phyloP scores from a whole-genome alignment of 352 stramenopile genomes.

The Phytopythium boreale region DNA sequence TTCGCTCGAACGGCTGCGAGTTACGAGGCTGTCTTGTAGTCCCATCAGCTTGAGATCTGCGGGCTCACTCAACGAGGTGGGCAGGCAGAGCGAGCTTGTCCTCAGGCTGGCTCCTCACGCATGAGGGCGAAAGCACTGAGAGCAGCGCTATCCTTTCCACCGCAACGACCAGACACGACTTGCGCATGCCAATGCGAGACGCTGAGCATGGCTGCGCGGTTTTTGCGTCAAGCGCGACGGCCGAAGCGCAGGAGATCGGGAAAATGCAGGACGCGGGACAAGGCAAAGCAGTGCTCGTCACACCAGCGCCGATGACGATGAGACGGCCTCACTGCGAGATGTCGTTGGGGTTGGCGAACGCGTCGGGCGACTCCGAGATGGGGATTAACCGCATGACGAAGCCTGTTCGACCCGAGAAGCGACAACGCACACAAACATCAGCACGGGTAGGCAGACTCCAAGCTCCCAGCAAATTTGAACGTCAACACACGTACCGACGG shows the following conservation, averaged over 20 bases:
- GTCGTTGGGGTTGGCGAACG: constrained; percentile 76
- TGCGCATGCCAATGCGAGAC: no score
- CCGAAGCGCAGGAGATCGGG: neutral
- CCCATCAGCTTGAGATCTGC: neutral
- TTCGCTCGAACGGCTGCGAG: neutral
- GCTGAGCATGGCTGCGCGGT: no score
- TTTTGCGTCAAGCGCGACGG: no score
- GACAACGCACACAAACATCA: neutral
- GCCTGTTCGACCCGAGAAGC: constrained; percentile 22
- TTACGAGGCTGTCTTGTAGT: neutral
- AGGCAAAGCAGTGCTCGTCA: neutral
- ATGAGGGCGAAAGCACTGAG: neutral
- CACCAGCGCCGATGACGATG: neutral
- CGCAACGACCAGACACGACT: no score
- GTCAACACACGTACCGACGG: constrained; percentile 55
- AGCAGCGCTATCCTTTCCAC: no score
- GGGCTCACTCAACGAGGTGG: neutral
- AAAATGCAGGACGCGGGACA: neutral
- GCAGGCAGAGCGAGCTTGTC: no score
- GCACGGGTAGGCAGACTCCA: no score
- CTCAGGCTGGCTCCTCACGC: neutral
- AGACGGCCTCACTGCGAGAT: constrained; percentile 34
- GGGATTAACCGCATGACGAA: constrained; percentile 76
- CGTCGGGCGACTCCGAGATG: constrained; percentile 51
- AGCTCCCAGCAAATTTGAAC: neutral